Percentiles rank a stretch among this genome's conserved stretches.
These are phyloP conservation scores for Aspergillus eucalypticola DNA, from an alignment of 2,329 filamentous ascomycete genomes.

Conservation along the genomic window DNA sequence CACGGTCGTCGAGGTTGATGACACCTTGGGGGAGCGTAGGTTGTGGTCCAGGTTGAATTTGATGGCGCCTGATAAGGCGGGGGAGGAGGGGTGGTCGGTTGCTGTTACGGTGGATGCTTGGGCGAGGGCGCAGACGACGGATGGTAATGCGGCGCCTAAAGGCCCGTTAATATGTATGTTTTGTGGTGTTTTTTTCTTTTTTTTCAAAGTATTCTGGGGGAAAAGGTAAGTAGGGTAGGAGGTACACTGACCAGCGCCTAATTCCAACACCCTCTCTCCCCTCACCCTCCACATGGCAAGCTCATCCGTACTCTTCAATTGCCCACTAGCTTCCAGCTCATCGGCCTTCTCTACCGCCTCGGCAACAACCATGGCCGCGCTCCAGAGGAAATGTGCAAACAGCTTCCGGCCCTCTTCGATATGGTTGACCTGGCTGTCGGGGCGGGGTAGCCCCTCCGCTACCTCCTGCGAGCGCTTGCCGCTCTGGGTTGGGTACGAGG, in stretches of 20 bases:
- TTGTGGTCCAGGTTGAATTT: slow-evolving; percentile 51
- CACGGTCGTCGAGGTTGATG: slow-evolving; percentile 19
- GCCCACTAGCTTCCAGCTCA: slow-evolving; percentile 5
- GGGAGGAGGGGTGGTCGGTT: slow-evolving; percentile 53
- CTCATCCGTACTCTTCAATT: slow-evolving; percentile 16
- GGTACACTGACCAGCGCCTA: slow-evolving; percentile 56
- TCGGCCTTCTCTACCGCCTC: slow-evolving; percentile 42
- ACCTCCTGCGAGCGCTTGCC: slow-evolving; percentile 22
- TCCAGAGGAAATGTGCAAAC: slow-evolving; percentile 63
- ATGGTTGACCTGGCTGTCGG: slow-evolving; percentile 16
- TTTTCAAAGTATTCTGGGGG: background rate
- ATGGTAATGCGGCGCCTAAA: slow-evolving; percentile 45
- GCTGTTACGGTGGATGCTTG: slow-evolving; percentile 46
- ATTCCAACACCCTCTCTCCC: slow-evolving; percentile 56
- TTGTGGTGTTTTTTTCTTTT: background rate
- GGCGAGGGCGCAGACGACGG: slow-evolving; percentile 39
- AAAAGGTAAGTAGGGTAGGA: background rate
- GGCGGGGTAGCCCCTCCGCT: slow-evolving; percentile 12
- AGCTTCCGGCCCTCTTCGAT: slow-evolving; percentile 52
- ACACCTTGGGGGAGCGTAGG: background rate
- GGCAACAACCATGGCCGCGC: slow-evolving; percentile 50
- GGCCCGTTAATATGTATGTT: background rate
- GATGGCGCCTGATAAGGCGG: slow-evolving; percentile 46
- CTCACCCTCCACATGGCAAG: slow-evolving; percentile 45
- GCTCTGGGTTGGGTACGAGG: slow-evolving; percentile 45